Conservation (phyloP, 169 alveolate species). For the Plasmodium coatneyi region DNA sequence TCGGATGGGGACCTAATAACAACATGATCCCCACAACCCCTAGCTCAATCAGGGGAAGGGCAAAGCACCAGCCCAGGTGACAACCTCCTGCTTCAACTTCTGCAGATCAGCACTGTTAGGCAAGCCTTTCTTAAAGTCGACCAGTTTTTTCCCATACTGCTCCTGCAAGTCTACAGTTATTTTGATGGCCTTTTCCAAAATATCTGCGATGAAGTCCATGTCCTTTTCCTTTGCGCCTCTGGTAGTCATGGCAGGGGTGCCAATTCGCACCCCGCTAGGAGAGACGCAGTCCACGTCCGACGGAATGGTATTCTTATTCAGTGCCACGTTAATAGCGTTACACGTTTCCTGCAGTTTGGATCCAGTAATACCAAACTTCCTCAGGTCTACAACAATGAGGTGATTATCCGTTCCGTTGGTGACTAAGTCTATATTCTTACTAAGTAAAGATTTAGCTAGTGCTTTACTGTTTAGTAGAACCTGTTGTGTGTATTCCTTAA, state of each 20-base stretch:
- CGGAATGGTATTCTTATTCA: slow-evolving; percentile 91
- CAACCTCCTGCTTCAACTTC: slow-evolving; percentile 76
- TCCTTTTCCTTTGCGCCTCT: slow-evolving; percentile 93
- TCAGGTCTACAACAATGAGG: slow-evolving; percentile 89
- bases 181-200: slow-evolving; percentile 78
- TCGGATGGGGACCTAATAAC: background rate
- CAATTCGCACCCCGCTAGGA: slow-evolving; percentile 94
- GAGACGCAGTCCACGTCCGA: slow-evolving; percentile 87
- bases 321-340: slow-evolving; percentile 86
- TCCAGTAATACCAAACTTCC: slow-evolving; percentile 90
- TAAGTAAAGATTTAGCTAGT: slow-evolving; percentile 85
- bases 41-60: slow-evolving; percentile 60
- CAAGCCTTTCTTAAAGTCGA: slow-evolving; percentile 79
- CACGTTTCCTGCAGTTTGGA: slow-evolving; percentile 88
- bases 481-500: slow-evolving; percentile 83
- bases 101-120: slow-evolving; percentile 53
- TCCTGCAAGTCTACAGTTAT: slow-evolving; percentile 79
- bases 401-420: slow-evolving; percentile 96
- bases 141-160: slow-evolving; percentile 76
- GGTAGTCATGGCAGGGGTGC: slow-evolving; percentile 96
- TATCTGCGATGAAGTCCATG: slow-evolving; percentile 85
- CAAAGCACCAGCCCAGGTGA: slow-evolving; percentile 77
- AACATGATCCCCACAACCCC: background rate
- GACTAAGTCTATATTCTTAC: slow-evolving; percentile 81
- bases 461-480: slow-evolving; percentile 86